Base-by-base conservation (phyloP, 148 eudicot species). In the Cornus kousa region DNA sequence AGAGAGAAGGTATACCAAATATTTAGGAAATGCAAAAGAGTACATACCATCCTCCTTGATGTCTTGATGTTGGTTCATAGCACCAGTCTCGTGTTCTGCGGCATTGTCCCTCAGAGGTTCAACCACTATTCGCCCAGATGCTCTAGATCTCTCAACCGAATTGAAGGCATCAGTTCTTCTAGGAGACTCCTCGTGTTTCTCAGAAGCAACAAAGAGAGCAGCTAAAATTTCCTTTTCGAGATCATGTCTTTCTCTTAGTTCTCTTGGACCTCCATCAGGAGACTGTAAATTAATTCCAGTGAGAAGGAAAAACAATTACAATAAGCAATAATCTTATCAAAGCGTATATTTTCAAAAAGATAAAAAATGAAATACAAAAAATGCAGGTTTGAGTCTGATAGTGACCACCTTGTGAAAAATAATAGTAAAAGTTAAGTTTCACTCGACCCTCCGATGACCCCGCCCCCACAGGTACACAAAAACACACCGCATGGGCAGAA, bases 121-220 rank as follows among this genome's bases (percentile, higher is more conserved):
- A 68, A 64, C 76, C 70, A 79, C 71, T 67, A 40, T 24, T 28
- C 33, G 43, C 71, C 68, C 72, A 24, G 23, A 22, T 69, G 78
- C 78, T 66, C 74, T 53, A 28, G 80, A 78, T 43, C 80, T 78
- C 68, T 73, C 53, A 57, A 48, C 68, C 7, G 43, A 19, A 48
- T 72, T 67, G 20, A 16, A 17, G 11, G 59, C 7, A 48, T 62
- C 64, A 39, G 73, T 48, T 20, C 83, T 55, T 39, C 2, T 32
- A 74, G 57, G 57, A 65, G 57, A 39, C 9, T 67, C 78, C 24
- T 71, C 70, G 19, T 68, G 37, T 62, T 64, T 77, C 70, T 77
- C 72, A 70, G 83, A 74, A 81, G 46, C 76, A 68, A 59, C 80
- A 74, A 84, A 81, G 50, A 74, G 14, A 39, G 86, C 75, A 57